Base-by-base conservation (phyloP, 805 yeast species). In the Candida glaebosa region DNA sequence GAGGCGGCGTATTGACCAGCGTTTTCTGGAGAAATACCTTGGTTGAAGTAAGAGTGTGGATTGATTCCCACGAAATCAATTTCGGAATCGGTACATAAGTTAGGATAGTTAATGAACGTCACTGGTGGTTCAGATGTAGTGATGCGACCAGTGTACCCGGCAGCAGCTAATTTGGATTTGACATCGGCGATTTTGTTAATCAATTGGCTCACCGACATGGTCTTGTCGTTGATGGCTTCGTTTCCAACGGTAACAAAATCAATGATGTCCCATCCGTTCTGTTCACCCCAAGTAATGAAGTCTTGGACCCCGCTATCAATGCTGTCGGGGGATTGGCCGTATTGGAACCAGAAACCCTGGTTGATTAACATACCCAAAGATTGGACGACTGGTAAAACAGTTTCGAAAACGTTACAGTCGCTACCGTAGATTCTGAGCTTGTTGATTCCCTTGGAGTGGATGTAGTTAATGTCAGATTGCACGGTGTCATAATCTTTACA, bases 61-160 rank as follows among this genome's bases (percentile, higher is more conserved):
- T 90, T 89, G 52, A 88, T 76, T 47, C 95, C 95, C 49, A 87
- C 88, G 52, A 84, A 76, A 63, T 88, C 96, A 51, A 89, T 78
- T 10, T 66, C 86, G 4, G 87, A 77, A 24, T 62, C 61, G 1
- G 80, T 73, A 67, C 97, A 90, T 53, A 90, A 73, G 7, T 61
- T 63, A 3, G 96, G 87, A 58, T 84, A 48, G 38, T 67, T 58
- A 56, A 75, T 75, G 61, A 74, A 89, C 15, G 81, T 64, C 10
- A 76, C 84, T n/a, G 96, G 93, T 41, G 96, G 95, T 61, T 90
- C 97, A 42, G 96, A 79, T 15, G 96, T 89, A 17, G 95, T 82
- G 35, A 89, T 73, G 41, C 65, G 56, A 39, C 96, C 96, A 7
- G 69, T 63, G 66, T 81, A 90, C 30, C 97, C 97, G 19, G 87